Conservation (phyloP, 306 rosid species). For the Pachyrhizus erosus region DNA sequence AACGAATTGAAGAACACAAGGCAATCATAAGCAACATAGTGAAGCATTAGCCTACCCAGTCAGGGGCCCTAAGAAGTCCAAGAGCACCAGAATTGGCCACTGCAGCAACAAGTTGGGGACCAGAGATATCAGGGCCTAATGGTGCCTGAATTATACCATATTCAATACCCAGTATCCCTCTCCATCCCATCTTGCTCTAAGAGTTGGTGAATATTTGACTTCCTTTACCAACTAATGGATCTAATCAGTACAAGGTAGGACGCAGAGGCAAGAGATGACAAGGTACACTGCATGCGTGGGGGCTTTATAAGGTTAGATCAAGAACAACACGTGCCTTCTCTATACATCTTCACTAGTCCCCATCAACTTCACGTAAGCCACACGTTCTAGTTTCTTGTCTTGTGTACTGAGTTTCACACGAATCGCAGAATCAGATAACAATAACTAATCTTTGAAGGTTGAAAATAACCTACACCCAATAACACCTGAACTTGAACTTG, state of each 20-base stretch:
- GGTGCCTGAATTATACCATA: conserved; percentile 80
- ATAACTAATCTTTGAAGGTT: too few species aligned
- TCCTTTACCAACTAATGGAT: background rate
- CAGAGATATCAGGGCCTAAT: conserved; percentile 82
- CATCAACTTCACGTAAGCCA: background rate
- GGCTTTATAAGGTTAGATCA: background rate
- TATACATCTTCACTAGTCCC: background rate
- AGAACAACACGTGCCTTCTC: background rate
- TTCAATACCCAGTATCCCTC: conserved; percentile 73
- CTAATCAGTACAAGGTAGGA: background rate
- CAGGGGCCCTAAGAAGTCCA: conserved; percentile 75
- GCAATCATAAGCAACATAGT: background rate
- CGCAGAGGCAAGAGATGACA: background rate
- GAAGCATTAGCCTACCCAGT: conserved; percentile 53
- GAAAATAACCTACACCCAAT: too few species aligned
- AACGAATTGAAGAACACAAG: background rate
- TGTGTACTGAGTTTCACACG: background rate
- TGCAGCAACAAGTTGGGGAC: conserved; percentile 80
- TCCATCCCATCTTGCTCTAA: conserved; percentile 56
- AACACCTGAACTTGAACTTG: too few species aligned
- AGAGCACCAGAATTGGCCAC: conserved; percentile 85
- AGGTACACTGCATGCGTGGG: background rate
- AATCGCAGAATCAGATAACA: too few species aligned
- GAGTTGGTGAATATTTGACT: background rate
- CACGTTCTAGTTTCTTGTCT: background rate